Conservation (phyloP, 2,329 filamentous ascomycete species). For the Verticillium nubilum region DNA sequence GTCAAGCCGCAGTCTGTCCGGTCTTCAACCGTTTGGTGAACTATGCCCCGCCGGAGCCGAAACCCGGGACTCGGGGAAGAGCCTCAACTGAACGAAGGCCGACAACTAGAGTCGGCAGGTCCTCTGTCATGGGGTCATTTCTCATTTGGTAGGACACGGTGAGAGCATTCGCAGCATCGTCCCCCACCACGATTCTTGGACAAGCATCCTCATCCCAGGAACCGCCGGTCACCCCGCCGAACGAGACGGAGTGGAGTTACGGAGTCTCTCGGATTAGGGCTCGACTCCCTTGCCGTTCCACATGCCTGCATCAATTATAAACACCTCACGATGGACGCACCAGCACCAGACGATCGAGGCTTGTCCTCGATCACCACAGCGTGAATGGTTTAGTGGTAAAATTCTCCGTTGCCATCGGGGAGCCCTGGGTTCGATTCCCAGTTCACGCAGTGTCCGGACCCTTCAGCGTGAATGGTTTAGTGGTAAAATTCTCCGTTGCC, state of each 20-base stretch:
- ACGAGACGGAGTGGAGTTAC: background rate
- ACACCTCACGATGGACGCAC: background rate
- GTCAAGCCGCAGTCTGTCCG: too few relatives aligned
- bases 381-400: conserved; percentile 2
- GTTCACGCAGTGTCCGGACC: background rate
- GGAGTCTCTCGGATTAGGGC: background rate
- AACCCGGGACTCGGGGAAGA: too few relatives aligned
- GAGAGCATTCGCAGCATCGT: too few relatives aligned
- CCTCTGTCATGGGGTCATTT: too few relatives aligned
- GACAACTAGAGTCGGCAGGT: too few relatives aligned
- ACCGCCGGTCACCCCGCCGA: background rate
- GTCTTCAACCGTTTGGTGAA: too few relatives aligned
- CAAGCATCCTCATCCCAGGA: too few relatives aligned
- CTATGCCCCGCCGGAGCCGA: too few relatives aligned
- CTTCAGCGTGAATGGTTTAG: background rate
- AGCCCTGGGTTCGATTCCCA: conserved; percentile 2
- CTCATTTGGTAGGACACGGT: too few relatives aligned
- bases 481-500: conserved; percentile 1
- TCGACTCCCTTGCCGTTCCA: background rate
- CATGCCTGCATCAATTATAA: background rate
- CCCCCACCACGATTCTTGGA: too few relatives aligned
- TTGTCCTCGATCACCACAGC: background rate
- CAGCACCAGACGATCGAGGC: background rate
- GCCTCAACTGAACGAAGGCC: too few relatives aligned
- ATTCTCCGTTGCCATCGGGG: conserved; percentile 2